A percentile compares a stretch with the other conserved stretches of the same genome.
Evolutionary conservation across 2,329 filamentous ascomycete species (phyloP).

Genomic region (Phaeosphaeriaceae sp.): DNA sequence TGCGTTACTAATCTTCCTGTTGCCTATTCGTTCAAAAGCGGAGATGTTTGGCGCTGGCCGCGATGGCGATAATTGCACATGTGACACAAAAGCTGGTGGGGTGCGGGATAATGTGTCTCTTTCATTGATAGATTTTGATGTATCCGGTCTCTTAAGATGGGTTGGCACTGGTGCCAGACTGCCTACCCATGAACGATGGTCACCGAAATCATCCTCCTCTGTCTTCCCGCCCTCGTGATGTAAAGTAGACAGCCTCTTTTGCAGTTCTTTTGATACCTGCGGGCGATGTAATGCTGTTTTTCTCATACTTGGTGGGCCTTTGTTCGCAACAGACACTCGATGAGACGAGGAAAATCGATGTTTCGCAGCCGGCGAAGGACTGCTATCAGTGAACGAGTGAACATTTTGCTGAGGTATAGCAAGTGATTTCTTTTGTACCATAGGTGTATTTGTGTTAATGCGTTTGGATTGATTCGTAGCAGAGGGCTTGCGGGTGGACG

Average conservation of each 20-base stretch:
- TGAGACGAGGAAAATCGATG: conserved; percentile 19
- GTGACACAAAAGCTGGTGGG: conserved; percentile 21
- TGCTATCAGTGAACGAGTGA: conserved; percentile 15
- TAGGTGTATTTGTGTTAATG: conserved; percentile 1
- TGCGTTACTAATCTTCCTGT: conserved; percentile 35
- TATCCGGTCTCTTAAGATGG: conserved; percentile 28
- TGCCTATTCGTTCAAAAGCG: conserved; percentile 25
- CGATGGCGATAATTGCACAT: conserved; percentile 27
- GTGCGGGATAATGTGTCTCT: conserved; percentile 9
- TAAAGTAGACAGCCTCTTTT: conserved; percentile 21
- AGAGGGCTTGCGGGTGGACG: conserved; percentile 6
- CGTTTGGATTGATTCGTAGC: conserved; percentile 1
- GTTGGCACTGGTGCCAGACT: conserved; percentile 31
- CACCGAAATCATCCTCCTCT: conserved; percentile 3
- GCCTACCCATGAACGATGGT: conserved; percentile 15
- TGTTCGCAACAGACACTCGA: conserved; percentile 11
- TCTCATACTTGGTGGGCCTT: conserved; percentile 5
- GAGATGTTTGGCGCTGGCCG: conserved; percentile 26
- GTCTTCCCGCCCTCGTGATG: conserved; percentile 12
- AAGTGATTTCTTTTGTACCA: conserved; percentile 11
- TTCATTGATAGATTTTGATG: conserved; percentile 23
- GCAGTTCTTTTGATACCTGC: conserved; percentile 13
- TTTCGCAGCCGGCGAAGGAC: conserved; percentile 22
- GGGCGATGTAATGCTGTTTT: neutral
- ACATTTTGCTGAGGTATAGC: conserved; percentile 7